Base-by-base conservation (phyloP, 768 basidiomycete species). In the Terana coerulea region DNA sequence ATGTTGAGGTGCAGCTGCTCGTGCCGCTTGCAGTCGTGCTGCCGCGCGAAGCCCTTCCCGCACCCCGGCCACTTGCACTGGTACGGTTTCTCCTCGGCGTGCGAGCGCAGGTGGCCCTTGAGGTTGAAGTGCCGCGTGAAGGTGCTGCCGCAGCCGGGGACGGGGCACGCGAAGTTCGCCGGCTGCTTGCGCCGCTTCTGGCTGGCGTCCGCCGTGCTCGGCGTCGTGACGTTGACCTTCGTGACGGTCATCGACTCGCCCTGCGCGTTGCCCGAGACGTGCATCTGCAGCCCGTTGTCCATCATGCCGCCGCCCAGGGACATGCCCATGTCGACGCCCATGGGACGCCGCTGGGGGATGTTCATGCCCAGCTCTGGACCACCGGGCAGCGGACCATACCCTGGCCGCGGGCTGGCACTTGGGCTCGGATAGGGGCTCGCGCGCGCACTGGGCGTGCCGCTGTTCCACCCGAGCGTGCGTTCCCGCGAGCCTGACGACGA, bases 1-100 rank as follows among this genome's bases (percentile, higher is more conserved):
- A 92, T 87, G 60, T 95, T 95, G 52, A 90, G 84, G 66, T 98
- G 95, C 35, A 98, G 75, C 58, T 94, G 88, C 68, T 97, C 95
- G 61, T 98, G 95, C 2, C 94, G 81, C 65, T 95, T 98, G 70
- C 95, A 97, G 66, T 98, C 95, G 62, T 97, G 95, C 66, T 95
- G 91, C 50, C 94, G 71, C 24, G 90, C 94, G 56, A 97, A 95
- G 21, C 94, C 91, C 70, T 97, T 95, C 24, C 84, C 86, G 63
- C 94, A 98, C 21, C 91, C 93, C 1, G 91, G 91, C 85, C 92
- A 95, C 61, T 89, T 86, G 72, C 94, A 98, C 67, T 87, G 82
- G 76, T 93, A 98, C 28, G 94, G 94, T 55, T 92, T 86, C 69
- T 95, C 92, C 67, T 95, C 94, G 54, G 89, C 93, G 61, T 97